Evolutionary conservation across 129 eudicot genomes (phyloP).

Genomic region (Flaveria ramosissima): DNA sequence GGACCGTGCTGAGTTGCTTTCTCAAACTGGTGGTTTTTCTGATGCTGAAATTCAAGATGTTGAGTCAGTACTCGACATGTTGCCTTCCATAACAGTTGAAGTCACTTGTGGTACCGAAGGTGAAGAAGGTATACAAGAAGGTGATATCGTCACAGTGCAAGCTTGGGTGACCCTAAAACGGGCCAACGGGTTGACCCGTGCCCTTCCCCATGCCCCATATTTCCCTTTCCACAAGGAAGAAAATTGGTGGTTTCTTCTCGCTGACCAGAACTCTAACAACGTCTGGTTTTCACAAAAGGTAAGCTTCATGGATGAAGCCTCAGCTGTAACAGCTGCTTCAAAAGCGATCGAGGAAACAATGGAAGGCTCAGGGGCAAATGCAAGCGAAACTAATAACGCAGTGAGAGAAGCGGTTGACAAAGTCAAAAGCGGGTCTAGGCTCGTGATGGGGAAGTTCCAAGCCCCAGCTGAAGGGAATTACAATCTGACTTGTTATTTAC

Average conservation of each 20-base stretch:
- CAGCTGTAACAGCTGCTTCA: constrained; percentile 72
- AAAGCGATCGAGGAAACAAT: constrained; percentile 68
- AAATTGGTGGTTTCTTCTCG: constrained; percentile 77
- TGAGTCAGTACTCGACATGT: constrained; percentile 74
- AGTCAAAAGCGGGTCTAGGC: constrained; percentile 72
- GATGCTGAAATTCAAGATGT: constrained; percentile 64
- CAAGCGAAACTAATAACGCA: constrained; percentile 56
- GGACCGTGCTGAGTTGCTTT: constrained; percentile 75
- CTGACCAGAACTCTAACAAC: constrained; percentile 66
- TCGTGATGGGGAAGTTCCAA: constrained; percentile 78
- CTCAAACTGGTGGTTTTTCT: constrained; percentile 65
- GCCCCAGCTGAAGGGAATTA: constrained; percentile 85
- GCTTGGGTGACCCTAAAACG: constrained; percentile 83
- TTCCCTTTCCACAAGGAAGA: constrained; percentile 91
- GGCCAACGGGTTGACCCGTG: constrained; percentile 65
- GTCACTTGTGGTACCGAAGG: constrained; percentile 91
- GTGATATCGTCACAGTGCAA: constrained; percentile 78
- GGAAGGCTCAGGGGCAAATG: constrained; percentile 70
- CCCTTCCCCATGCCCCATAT: constrained; percentile 83
- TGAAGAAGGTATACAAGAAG: constrained; percentile 95
- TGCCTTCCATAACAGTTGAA: constrained; percentile 72
- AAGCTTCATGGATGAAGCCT: constrained; percentile 75
- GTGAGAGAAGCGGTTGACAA: constrained; percentile 68
- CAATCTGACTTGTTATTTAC: constrained; percentile 56
- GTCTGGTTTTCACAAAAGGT: constrained; percentile 90